These are phyloP conservation scores for Lablab purpureus DNA, from an alignment of 306 rosid genomes.

Conservation along the genomic window DNA sequence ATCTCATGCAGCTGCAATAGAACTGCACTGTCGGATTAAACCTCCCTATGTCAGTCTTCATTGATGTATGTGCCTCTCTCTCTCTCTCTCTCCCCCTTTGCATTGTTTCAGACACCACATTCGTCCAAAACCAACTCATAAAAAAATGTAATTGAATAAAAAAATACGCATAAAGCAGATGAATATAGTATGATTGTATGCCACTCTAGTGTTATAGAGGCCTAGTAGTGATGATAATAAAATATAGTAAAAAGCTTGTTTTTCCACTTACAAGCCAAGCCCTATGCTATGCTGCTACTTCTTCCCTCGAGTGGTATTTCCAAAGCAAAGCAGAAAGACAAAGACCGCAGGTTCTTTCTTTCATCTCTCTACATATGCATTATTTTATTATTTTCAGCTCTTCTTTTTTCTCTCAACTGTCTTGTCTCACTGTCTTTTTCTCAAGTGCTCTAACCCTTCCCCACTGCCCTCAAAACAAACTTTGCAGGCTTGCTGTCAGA, in stretches of 20 bases:
- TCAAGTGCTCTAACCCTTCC: slow-evolving; percentile 75
- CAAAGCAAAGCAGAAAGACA: slow-evolving; percentile 65
- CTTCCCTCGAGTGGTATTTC: slow-evolving; percentile 55
- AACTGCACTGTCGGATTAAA: slow-evolving; percentile 55
- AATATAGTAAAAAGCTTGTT: slow-evolving; percentile 4
- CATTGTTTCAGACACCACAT: slow-evolving; percentile 1
- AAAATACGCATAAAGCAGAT: neutral
- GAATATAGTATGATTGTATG: slow-evolving; percentile 13
- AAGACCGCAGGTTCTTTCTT: slow-evolving; percentile 58
- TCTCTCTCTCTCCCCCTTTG: no score
- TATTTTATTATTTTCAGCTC: slow-evolving; percentile 11
- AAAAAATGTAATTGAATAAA: neutral
- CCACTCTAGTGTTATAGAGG: slow-evolving; percentile 16
- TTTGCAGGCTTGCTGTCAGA: slow-evolving; percentile 87
- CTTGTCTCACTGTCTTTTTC: slow-evolving; percentile 88
- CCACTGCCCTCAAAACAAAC: slow-evolving; percentile 70
- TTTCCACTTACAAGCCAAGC: slow-evolving; percentile 5
- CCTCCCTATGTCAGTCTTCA: slow-evolving; percentile 30
- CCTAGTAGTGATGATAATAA: neutral
- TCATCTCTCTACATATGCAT: slow-evolving; percentile 41
- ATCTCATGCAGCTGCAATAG: slow-evolving; percentile 44
- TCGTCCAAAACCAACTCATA: slow-evolving; percentile 20
- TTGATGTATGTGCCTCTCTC: neutral
- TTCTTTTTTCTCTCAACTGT: slow-evolving; percentile 62
- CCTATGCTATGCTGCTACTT: slow-evolving; percentile 43